phyloP scores from a whole-genome alignment of 2,329 filamentous ascomycete species.

The Alternaria gaisen region DNA sequence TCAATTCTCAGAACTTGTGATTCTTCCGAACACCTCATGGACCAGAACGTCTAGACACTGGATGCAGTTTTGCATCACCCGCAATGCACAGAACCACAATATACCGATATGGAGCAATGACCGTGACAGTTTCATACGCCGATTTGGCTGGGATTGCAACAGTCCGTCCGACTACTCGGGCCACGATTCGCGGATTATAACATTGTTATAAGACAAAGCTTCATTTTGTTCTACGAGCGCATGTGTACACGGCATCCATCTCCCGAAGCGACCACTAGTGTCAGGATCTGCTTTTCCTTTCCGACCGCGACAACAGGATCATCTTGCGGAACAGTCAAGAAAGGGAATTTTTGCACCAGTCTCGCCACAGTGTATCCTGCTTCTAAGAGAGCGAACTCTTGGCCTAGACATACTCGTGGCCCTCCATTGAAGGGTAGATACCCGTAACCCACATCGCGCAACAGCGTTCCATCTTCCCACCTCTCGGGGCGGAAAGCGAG shows the following conservation, averaged over 20 bases:
- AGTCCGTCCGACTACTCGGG: too few relatives aligned
- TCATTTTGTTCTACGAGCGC: not conserved
- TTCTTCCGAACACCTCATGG: too few relatives aligned
- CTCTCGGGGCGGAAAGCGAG: slow-evolving; percentile 48
- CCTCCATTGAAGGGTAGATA: slow-evolving; percentile 46
- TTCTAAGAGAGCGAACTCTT: slow-evolving; percentile 42
- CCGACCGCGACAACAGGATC: slow-evolving; percentile 8
- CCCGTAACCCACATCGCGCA: slow-evolving; percentile 26
- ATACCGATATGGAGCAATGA: too few relatives aligned
- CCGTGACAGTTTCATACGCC: too few relatives aligned
- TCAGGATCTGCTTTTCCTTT: slow-evolving; percentile 23
- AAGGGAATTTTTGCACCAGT: slow-evolving; percentile 34
- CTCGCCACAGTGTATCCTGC: slow-evolving; percentile 37
- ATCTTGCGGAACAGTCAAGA: slow-evolving; percentile 5
- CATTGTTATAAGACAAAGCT: too few relatives aligned
- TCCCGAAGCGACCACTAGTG: slow-evolving; percentile 24
- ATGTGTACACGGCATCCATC: slow-evolving; percentile 18
- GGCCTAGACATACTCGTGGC: slow-evolving; percentile 40
- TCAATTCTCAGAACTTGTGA: too few relatives aligned
- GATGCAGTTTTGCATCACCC: too few relatives aligned
- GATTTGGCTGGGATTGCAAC: too few relatives aligned
- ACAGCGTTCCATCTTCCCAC: slow-evolving; percentile 37
- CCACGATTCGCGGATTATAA: too few relatives aligned
- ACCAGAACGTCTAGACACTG: too few relatives aligned
- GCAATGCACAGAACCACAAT: too few relatives aligned